Percentiles rank a stretch among this genome's conserved stretches.
phyloP scores from a whole-genome alignment of 2,329 filamentous ascomycete genomes.

The Trichoderma citrinoviride region DNA sequence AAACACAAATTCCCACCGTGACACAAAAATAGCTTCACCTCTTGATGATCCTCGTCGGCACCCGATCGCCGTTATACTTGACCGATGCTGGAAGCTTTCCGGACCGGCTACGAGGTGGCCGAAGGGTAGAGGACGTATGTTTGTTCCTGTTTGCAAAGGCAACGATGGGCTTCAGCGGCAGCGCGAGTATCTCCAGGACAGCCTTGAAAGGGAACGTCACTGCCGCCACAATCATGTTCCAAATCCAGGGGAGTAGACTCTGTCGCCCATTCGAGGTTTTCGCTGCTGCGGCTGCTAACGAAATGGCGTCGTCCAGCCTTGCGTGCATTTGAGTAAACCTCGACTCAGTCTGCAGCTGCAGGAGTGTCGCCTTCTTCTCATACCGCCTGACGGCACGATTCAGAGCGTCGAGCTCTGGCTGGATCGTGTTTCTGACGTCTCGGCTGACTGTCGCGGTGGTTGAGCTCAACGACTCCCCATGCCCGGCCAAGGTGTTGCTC shows the following conservation, averaged over 20 bases:
- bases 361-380: conserved; percentile 79
- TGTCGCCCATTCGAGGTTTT: conserved; percentile 44
- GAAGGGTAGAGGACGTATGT: background rate
- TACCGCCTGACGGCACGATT: conserved; percentile 87
- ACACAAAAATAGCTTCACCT: conserved; percentile 3
- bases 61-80: conserved; percentile 22
- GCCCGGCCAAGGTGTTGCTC: conserved; percentile 27
- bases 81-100: conserved; percentile 18
- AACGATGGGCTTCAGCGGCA: conserved; percentile 40
- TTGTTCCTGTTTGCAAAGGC: conserved; percentile 20
- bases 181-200: conserved; percentile 39
- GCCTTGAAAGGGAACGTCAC: conserved; percentile 45
- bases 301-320: conserved; percentile 71
- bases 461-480: conserved; percentile 35
- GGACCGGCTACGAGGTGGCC: conserved; percentile 2
- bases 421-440: conserved; percentile 64
- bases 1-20: background rate
- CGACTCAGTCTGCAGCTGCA: conserved; percentile 72
- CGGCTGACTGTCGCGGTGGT: conserved; percentile 44
- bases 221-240: conserved; percentile 37
- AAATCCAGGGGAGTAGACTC: conserved; percentile 39
- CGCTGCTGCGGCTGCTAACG: conserved; percentile 74
- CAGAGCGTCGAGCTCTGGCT: conserved; percentile 82
- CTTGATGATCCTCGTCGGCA: conserved; percentile 23
- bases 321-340: conserved; percentile 70